These are phyloP conservation scores for Orbilia quercus DNA, from an alignment of 2,329 filamentous ascomycete species.

Conservation along the genomic window DNA sequence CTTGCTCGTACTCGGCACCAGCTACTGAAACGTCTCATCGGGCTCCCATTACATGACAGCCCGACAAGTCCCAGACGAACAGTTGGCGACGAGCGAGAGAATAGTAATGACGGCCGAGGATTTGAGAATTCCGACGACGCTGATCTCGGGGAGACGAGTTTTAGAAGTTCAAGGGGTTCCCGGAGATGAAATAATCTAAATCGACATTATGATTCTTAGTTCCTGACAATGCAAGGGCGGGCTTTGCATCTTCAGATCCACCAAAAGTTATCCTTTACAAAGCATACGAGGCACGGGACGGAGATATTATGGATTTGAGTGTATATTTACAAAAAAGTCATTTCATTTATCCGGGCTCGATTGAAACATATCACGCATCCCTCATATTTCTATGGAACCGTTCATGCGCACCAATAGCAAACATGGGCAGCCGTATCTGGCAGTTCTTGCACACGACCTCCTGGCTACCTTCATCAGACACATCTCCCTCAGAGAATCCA, in stretches of 20 bases:
- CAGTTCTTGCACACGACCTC: conserved; percentile 64
- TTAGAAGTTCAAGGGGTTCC: conserved; percentile 41
- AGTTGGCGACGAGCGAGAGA: conserved; percentile 18
- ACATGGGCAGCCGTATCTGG: conserved; percentile 66
- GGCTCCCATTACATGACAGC: conserved; percentile 19
- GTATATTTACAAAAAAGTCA: neutral
- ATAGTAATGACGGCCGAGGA: conserved; percentile 9
- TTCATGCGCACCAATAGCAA: conserved; percentile 67
- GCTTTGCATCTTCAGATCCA: no score
- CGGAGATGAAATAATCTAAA: conserved; percentile 19
- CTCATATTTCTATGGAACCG: conserved; percentile 64
- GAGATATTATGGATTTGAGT: no score
- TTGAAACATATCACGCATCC: conserved; percentile 10
- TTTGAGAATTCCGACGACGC: conserved; percentile 26
- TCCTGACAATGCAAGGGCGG: no score
- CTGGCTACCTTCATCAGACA: conserved; percentile 56
- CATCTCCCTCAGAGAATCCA: conserved; percentile 61
- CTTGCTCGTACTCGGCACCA: conserved; percentile 43
- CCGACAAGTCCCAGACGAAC: conserved; percentile 10
- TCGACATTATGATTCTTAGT: neutral
- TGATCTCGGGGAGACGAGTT: conserved; percentile 21
- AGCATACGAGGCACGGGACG: no score
- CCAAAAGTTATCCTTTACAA: no score
- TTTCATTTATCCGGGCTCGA: conserved; percentile 8
- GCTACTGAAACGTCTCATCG: conserved; percentile 45